Percentiles rank a stretch among this genome's conserved stretches.
Conservation (phyloP, 208 protist genomes). For the Trypanosoma platydactyli region DNA sequence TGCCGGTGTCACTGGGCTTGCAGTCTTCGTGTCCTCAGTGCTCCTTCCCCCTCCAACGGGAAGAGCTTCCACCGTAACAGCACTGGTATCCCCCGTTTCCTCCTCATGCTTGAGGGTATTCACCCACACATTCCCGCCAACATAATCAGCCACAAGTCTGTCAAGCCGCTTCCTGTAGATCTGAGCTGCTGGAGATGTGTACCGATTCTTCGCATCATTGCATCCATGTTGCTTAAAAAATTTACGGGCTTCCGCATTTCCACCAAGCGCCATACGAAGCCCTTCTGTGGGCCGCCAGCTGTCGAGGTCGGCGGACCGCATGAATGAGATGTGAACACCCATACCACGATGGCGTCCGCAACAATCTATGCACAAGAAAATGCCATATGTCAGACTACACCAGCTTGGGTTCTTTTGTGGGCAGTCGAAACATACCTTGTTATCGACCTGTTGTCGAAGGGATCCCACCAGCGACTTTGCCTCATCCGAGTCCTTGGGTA, state of each 20-base stretch:
- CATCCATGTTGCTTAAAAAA: conserved; percentile 89
- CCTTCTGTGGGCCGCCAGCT: conserved; percentile 85
- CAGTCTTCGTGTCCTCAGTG: conserved; percentile 17
- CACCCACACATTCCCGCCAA: conserved; percentile 1
- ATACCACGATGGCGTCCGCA: conserved; percentile 93
- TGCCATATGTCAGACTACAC: conserved; percentile 95
- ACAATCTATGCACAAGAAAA: conserved; percentile 98
- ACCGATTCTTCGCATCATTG: conserved; percentile 67
- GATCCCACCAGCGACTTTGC: conserved; percentile 69
- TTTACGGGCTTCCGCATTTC: conserved; percentile 73
- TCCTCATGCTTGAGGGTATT: conserved; percentile 5
- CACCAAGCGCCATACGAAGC: conserved; percentile 86
- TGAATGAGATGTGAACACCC: conserved; percentile 96
- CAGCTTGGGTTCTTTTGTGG: conserved; percentile 95
- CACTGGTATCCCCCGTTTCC: background rate
- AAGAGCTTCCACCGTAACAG: too few species aligned
- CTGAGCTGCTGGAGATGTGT: conserved; percentile 51
- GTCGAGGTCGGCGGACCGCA: conserved; percentile 92
- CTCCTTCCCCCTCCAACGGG: background rate
- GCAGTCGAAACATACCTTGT: conserved; percentile 97
- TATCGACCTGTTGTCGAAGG: conserved; percentile 68
- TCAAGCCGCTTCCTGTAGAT: conserved; percentile 78
- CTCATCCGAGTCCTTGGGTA: conserved; percentile 68
- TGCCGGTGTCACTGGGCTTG: conserved; percentile 34
- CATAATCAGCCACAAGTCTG: conserved; percentile 52